phyloP scores from a whole-genome alignment of 495 filamentous ascomycete species.

The Penicillium odoratum region DNA sequence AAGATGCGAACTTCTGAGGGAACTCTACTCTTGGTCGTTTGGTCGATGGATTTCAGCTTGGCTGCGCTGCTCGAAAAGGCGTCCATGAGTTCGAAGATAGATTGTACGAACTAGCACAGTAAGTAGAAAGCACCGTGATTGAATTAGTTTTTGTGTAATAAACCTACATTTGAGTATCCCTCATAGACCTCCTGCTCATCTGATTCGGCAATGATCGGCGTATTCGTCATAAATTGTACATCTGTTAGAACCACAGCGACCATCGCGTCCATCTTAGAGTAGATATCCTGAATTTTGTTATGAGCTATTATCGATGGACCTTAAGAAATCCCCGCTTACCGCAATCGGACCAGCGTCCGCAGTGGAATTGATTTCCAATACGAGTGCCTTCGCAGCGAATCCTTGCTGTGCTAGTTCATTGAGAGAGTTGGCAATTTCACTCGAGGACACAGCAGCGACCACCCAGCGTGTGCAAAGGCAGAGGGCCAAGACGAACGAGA shows the following conservation, averaged over 20 bases:
- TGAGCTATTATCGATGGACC: conserved; percentile 7
- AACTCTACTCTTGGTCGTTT: conserved; percentile 9
- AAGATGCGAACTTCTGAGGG: conserved; percentile 13
- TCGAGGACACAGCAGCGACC: conserved; percentile 10
- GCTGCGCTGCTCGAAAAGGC: conserved; percentile 17
- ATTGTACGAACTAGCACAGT: conserved; percentile 17
- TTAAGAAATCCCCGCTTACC: conserved; percentile 8
- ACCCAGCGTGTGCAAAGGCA: conserved; percentile 9
- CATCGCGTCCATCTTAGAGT: conserved; percentile 14
- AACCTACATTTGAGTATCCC: conserved; percentile 19
- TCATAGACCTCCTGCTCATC: conserved; percentile 14
- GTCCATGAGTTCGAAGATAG: conserved; percentile 16
- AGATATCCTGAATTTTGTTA: conserved; percentile 10
- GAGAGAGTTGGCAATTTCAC: conserved; percentile 18
- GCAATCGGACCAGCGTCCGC: conserved; percentile 14
- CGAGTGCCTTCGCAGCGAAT: conserved; percentile 11
- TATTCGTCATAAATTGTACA: conserved; percentile 12
- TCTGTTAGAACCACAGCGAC: conserved; percentile 13
- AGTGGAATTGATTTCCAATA: conserved; percentile 13
- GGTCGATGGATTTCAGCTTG: conserved; percentile 14
- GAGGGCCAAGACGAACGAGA: neutral
- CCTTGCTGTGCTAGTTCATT: conserved; percentile 19
- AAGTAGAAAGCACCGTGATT: conserved; percentile 6
- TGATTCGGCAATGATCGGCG: conserved; percentile 11
- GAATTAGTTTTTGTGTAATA: neutral